phyloP scores from a whole-genome alignment of 805 yeast species.

The Ogataea naganishii region DNA sequence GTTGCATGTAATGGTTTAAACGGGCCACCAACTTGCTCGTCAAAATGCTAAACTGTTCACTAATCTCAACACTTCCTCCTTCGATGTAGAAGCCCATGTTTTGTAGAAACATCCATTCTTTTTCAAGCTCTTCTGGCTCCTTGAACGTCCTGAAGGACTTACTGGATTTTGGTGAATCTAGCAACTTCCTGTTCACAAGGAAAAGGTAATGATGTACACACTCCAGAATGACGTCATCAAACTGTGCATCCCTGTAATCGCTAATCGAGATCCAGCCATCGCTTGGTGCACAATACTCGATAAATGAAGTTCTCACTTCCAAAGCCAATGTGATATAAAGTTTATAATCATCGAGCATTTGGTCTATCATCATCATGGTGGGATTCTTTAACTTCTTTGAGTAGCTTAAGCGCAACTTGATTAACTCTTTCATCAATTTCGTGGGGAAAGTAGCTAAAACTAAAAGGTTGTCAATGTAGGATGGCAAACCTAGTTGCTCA shows the following conservation, averaged over 20 bases:
- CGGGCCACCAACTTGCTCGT: conserved; percentile 62
- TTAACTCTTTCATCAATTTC: conserved; percentile 69
- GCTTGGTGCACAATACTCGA: conserved; percentile 49
- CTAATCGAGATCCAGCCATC: conserved; percentile 62
- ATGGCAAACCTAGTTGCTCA: conserved; percentile 63
- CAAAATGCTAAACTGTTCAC: conserved; percentile 62
- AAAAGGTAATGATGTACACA: conserved; percentile 67
- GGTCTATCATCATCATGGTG: conserved; percentile 94
- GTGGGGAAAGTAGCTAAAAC: conserved; percentile 70
- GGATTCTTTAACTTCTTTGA: conserved; percentile 77
- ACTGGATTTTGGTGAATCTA: conserved; percentile 61
- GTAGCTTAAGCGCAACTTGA: conserved; percentile 62
- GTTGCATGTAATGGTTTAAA: conserved; percentile 58
- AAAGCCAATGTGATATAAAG: conserved; percentile 69
- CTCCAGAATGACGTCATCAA: conserved; percentile 60
- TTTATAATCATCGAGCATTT: conserved; percentile 79
- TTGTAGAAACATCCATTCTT: conserved; percentile 70
- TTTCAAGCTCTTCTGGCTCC: conserved; percentile 84
- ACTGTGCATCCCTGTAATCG: conserved; percentile 48
- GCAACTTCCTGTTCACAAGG: conserved; percentile 64
- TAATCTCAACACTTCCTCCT: conserved; percentile 73
- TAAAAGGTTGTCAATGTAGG: conserved; percentile 56
- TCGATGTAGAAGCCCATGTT: conserved; percentile 72
- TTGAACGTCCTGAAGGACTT: conserved; percentile 72
- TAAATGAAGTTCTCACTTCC: conserved; percentile 59